Evolutionary conservation across 2,329 filamentous ascomycete species (phyloP).

Genomic region (Xylaria sp.): DNA sequence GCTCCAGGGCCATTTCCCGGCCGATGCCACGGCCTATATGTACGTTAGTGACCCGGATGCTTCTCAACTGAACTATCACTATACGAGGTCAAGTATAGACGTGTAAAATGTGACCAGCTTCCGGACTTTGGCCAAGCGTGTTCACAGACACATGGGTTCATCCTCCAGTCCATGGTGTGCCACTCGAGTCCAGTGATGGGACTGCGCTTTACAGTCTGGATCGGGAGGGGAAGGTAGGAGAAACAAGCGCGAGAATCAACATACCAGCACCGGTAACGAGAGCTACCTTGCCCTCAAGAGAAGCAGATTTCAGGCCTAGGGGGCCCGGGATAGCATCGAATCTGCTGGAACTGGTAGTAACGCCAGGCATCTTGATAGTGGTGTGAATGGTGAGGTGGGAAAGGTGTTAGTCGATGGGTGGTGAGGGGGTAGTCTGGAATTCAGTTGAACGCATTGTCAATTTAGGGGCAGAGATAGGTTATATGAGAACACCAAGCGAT

Average conservation of each 20-base stretch:
- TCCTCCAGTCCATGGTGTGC: no score
- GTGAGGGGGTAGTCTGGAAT: neutral
- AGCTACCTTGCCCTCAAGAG: conserved; percentile 43
- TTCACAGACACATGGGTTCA: no score
- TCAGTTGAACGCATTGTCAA: neutral
- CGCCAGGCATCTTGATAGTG: conserved; percentile 39
- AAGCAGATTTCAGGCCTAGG: conserved; percentile 43
- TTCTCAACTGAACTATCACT: conserved; percentile 1
- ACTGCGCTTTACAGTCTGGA: no score
- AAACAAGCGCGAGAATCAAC: conserved; percentile 23
- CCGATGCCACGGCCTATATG: conserved; percentile 64
- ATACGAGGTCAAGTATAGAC: neutral
- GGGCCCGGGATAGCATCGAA: conserved; percentile 44
- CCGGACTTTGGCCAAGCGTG: conserved; percentile 32
- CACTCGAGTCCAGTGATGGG: no score
- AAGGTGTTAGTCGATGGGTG: neutral
- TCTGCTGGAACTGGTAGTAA: conserved; percentile 33
- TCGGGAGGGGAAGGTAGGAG: neutral
- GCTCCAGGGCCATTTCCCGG: conserved; percentile 66
- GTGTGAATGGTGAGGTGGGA: neutral
- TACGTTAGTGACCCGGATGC: conserved; percentile 2
- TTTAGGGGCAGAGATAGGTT: conserved; percentile 1
- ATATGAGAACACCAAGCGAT: no score
- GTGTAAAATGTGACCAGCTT: conserved; percentile 5
- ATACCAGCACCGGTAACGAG: conserved; percentile 44